These are phyloP conservation scores for Podaxis sp. DNA, from an alignment of 768 basidiomycete species.

Conservation along the genomic window DNA sequence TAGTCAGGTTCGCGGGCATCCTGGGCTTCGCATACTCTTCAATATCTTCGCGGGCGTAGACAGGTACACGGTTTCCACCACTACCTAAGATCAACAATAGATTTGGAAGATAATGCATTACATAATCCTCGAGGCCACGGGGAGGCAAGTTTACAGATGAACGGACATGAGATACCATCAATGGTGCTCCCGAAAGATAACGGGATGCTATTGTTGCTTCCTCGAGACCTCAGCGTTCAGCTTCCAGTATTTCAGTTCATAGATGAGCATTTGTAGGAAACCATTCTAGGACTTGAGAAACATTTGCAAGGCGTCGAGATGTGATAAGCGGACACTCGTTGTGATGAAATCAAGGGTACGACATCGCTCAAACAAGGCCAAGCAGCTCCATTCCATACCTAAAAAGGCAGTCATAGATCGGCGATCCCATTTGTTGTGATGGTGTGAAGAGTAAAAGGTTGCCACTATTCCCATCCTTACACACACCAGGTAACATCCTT, in stretches of 20 bases:
- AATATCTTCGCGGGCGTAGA: neutral
- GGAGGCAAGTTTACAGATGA: neutral
- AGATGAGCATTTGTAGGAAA: neutral
- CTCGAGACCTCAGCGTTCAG: neutral
- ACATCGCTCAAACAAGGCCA: neutral
- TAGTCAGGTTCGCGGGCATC: slow-evolving; percentile 36
- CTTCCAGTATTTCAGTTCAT: neutral
- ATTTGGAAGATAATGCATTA: neutral
- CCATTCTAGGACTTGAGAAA: neutral
- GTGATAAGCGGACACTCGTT: slow-evolving; percentile 11
- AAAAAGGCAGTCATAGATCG: slow-evolving; percentile 4
- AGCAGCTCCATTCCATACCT: neutral
- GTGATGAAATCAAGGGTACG: slow-evolving; percentile 31
- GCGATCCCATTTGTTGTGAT: slow-evolving; percentile 8
- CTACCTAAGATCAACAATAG: neutral
- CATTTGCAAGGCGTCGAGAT: neutral
- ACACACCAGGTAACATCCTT: slow-evolving; percentile 12
- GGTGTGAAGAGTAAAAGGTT: slow-evolving; percentile 12
- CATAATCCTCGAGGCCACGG: neutral
- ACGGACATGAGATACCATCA: neutral
- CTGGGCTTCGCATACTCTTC: neutral
- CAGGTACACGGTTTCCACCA: neutral
- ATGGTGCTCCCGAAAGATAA: too few species aligned
- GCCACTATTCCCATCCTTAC: slow-evolving; percentile 14
- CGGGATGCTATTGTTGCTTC: too few species aligned